Base-by-base conservation (phyloP, 148 eudicot species). In the Heliamphora exappendiculata region DNA sequence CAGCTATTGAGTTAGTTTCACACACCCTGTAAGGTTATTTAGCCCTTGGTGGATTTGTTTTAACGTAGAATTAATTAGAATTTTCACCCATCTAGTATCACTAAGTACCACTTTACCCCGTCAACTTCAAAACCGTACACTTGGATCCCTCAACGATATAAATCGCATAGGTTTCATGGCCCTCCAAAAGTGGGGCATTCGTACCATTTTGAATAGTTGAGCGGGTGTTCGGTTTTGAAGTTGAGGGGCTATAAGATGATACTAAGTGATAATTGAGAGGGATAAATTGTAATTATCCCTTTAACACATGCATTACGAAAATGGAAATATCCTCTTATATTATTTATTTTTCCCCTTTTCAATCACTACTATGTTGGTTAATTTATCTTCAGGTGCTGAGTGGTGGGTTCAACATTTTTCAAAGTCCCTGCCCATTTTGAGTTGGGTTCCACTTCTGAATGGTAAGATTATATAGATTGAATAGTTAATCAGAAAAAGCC, bases 351-450 rank as follows among this genome's bases (percentile, higher is more conserved):
- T 76, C 17, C 4, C 20, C 13, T 76, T 37, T 19, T 36, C 17
- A 13, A 13, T 33, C 50, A 72, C 26, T 29, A 16, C 16, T 5
- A 16, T 7, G 44, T 9, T 75, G 22, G 7, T 19, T 33, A 37
- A 59, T 17, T 57, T 42, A 59, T 59, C 83, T 69, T 76, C 83
- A 93, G 98, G 98, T 77, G 89, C 98, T 53, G 93, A 93, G 77
- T 96, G 98, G 98, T 95, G 98, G 99, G 94, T 88, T 79, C 97
- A 88, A 82, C 83, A 82, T 33, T 84, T 92, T 79, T 98, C 94
- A 72, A 78, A 79, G 83, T 91, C 93, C 55, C 47, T 95, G 69
- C 94, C 99, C 4, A 82, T 93, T 76, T 74, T 96, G 80, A 90
- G 83, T 73, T 93, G 99, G 99, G 77, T 96, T 78, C 99, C 99